Evolutionary conservation across 495 filamentous ascomycete species (phyloP).

Genomic region (Aspergillus egyptiacus): DNA sequence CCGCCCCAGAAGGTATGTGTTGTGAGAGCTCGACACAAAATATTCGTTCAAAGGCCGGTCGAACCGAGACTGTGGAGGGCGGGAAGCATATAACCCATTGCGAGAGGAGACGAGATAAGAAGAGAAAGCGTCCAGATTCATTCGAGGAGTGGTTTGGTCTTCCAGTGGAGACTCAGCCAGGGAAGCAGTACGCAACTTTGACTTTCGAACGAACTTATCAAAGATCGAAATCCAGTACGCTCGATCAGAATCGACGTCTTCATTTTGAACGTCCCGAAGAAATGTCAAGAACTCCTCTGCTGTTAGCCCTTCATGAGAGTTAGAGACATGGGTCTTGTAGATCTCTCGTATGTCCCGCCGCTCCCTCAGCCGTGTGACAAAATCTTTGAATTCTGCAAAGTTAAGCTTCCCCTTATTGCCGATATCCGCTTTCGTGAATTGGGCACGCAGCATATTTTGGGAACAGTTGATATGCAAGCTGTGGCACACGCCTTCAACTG

Average conservation of each 20-base stretch:
- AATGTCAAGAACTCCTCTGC: conserved; percentile 70
- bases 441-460: conserved; percentile 61
- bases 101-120: conserved; percentile 68
- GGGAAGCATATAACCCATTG: conserved; percentile 56
- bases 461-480: conserved; percentile 86
- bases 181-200: conserved; percentile 47
- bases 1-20: conserved; percentile 88
- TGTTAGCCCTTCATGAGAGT: conserved; percentile 57
- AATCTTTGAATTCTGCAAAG: conserved; percentile 72
- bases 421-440: conserved; percentile 69
- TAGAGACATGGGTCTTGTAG: conserved; percentile 48
- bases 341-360: conserved; percentile 72
- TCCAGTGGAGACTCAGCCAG: conserved; percentile 33
- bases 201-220: conserved; percentile 61
- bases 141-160: conserved; percentile 38
- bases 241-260: conserved; percentile 62
- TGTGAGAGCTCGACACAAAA: conserved; percentile 97
- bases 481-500: conserved; percentile 76
- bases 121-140: conserved; percentile 70
- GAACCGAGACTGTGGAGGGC: conserved; percentile 52
- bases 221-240: conserved; percentile 69
- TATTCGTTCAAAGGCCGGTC: conserved; percentile 92
- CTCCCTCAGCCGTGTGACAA: conserved; percentile 74
- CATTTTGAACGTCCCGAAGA: conserved; percentile 63
- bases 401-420: conserved; percentile 56